Conservation (phyloP, 768 basidiomycete species). For the Boletus edulis region DNA sequence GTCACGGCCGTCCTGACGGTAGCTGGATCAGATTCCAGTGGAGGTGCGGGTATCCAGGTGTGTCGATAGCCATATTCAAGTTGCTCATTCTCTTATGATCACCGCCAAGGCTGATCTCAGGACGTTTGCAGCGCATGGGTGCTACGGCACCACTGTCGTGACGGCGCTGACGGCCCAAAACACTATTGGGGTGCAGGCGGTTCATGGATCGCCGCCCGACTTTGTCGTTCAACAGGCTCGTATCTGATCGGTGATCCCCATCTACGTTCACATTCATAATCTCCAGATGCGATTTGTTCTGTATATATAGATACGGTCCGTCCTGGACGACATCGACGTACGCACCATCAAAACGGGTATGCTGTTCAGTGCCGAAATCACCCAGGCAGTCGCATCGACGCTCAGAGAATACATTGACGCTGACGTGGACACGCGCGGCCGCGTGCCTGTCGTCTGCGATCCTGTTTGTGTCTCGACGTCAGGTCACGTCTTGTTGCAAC, state of each 20-base stretch:
- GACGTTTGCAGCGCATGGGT: conserved; percentile 73
- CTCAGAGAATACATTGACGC: conserved; percentile 43
- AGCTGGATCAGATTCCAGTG: conserved; percentile 79
- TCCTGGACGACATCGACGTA: conserved; percentile 70
- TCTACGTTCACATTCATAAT: neutral
- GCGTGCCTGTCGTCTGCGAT: conserved; percentile 72
- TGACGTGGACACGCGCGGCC: conserved; percentile 1
- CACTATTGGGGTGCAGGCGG: conserved; percentile 75
- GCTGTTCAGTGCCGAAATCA: conserved; percentile 64
- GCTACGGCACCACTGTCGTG: conserved; percentile 78
- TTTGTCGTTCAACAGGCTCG: conserved; percentile 76
- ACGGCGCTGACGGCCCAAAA: conserved; percentile 92
- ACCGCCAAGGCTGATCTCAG: conserved; percentile 74
- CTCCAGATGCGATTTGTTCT: too few relatives aligned
- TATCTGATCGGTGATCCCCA: neutral
- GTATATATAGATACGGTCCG: conserved; percentile 55
- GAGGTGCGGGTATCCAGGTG: conserved; percentile 90
- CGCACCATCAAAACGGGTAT: conserved; percentile 87
- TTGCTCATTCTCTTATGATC: too few relatives aligned
- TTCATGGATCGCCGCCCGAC: conserved; percentile 62
- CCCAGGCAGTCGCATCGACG: conserved; percentile 47
- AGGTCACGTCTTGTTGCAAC: conserved; percentile 72
- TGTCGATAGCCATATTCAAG: conserved; percentile 3
- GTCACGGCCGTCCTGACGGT: conserved; percentile 58
- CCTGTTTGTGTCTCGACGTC: conserved; percentile 92